These are phyloP conservation scores for Trichoderma sp. DNA, from an alignment of 2,329 filamentous ascomycete genomes.

Conservation along the genomic window DNA sequence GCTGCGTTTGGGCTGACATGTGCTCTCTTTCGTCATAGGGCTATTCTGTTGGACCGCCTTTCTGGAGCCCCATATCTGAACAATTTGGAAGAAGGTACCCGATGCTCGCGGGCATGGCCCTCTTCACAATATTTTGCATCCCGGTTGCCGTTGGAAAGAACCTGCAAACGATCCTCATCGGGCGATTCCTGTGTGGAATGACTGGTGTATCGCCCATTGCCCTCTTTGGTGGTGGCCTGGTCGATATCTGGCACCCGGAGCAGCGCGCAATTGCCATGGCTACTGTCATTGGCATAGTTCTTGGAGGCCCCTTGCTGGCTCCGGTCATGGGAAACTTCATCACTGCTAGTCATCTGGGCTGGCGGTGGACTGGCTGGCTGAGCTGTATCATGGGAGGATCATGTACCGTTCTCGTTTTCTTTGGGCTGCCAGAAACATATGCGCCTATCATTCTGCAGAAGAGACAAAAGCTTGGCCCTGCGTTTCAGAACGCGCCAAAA, in stretches of 20 bases:
- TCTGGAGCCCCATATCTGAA: conserved; percentile 59
- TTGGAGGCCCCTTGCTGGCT: conserved; percentile 8
- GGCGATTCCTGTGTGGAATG: conserved; percentile 11
- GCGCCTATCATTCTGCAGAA: not conserved
- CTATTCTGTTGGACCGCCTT: conserved; percentile 49
- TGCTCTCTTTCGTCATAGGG: not conserved
- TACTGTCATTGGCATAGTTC: conserved; percentile 10
- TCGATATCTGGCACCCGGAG: conserved; percentile 15
- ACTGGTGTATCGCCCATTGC: conserved; percentile 9
- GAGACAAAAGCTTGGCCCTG: not conserved
- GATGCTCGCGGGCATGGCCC: conserved; percentile 12
- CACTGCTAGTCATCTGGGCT: conserved; percentile 11
- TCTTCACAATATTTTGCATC: conserved; percentile 14
- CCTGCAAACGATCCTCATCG: conserved; percentile 10
- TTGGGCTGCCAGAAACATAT: conserved; percentile 13
- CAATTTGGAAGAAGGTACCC: conserved; percentile 55
- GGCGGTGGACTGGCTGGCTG: conserved; percentile 13
- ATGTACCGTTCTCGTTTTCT: conserved; percentile 1
- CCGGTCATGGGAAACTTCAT: conserved; percentile 17
- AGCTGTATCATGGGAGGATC: conserved; percentile 17
- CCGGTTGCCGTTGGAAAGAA: conserved; percentile 16
- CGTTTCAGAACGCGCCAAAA: not conserved
- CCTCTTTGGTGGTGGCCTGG: conserved; percentile 13
- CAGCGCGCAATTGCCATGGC: conserved; percentile 18
- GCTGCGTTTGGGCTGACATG: not conserved